Percentiles rank a stretch among this genome's conserved stretches.
These are phyloP conservation scores for Colletotrichum musae DNA, from an alignment of 2,329 filamentous ascomycete species.

Conservation along the genomic window DNA sequence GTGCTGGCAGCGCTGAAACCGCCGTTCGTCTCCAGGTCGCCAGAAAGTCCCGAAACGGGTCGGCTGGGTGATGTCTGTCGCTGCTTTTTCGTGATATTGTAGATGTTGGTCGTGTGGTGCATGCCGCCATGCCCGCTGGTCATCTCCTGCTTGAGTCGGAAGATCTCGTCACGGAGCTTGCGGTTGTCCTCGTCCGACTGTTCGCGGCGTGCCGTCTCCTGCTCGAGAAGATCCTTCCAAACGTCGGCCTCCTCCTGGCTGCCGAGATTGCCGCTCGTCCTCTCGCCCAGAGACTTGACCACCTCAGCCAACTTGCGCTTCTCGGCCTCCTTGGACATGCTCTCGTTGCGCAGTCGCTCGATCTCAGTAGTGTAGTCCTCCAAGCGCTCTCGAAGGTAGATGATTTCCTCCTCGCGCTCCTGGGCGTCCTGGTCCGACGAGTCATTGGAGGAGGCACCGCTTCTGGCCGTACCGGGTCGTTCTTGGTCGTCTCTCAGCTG, in stretches of 20 bases:
- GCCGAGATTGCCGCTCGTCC: conserved; percentile 63
- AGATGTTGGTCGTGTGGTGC: conserved; percentile 76
- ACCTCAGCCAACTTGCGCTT: conserved; percentile 89
- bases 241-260: conserved; percentile 81
- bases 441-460: conserved; percentile 70
- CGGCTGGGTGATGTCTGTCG: conserved; percentile 64
- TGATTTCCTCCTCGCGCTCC: conserved; percentile 87
- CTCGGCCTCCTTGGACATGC: conserved; percentile 84
- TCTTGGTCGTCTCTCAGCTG: conserved; percentile 78
- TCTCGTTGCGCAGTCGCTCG: conserved; percentile 84
- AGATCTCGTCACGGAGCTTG: conserved; percentile 85
- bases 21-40: conserved; percentile 65
- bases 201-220: conserved; percentile 90
- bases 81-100: conserved; percentile 73
- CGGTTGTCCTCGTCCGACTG: conserved; percentile 92
- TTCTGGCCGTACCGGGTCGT: conserved; percentile 72
- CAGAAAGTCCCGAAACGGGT: conserved; percentile 65
- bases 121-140: conserved; percentile 54
- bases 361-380: conserved; percentile 89
- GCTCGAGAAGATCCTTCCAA: conserved; percentile 94
- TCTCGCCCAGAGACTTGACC: conserved; percentile 70
- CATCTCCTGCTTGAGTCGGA: conserved; percentile 76
- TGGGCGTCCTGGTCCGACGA: conserved; percentile 70
- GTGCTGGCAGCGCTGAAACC: conserved; percentile 73
- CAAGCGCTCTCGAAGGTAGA: conserved; percentile 86